Conservation (phyloP, 1,284 basidiomycete genomes). For the Trametes sp. region DNA sequence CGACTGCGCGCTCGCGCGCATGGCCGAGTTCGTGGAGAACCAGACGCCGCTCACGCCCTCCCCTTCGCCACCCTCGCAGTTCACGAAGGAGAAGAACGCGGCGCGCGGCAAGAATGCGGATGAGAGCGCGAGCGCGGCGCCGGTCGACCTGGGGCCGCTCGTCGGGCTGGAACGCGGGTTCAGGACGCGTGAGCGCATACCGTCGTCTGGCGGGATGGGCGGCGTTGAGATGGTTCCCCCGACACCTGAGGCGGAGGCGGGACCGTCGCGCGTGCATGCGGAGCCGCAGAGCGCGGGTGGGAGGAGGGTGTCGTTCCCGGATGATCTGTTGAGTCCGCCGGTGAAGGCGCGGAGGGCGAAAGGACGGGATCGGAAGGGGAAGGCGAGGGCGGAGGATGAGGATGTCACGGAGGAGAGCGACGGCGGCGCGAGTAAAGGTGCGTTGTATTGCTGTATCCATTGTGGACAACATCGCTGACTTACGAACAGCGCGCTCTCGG, state of each 20-base stretch:
- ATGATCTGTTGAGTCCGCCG: conserved; percentile 20
- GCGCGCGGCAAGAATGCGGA: conserved; percentile 11
- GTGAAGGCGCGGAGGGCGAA: conserved; percentile 26
- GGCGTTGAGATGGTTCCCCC: conserved; percentile 63
- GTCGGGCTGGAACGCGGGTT: conserved; percentile 76
- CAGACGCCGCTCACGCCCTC: conserved; percentile 43
- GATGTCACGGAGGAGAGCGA: conserved; percentile 19
- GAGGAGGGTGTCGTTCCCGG: conserved; percentile 29
- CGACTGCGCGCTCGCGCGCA: conserved; percentile 72
- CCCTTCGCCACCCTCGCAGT: conserved; percentile 37
- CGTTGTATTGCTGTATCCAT: neutral
- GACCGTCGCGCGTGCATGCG: conserved; percentile 25
- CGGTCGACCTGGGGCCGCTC: conserved; percentile 70
- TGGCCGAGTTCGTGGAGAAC: conserved; percentile 69
- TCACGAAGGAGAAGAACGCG: conserved; percentile 23
- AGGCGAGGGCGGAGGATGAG: conserved; percentile 37
- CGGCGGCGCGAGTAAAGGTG: conserved; percentile 9
- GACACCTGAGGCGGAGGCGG: conserved; percentile 24
- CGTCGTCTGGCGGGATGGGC: conserved; percentile 63
- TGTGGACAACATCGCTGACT: neutral
- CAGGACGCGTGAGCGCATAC: conserved; percentile 59
- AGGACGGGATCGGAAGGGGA: conserved; percentile 42
- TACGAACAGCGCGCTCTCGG: conserved; percentile 1
- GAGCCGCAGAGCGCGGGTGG: conserved; percentile 9
- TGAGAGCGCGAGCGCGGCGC: conserved; percentile 12